Conservation (phyloP, 2,329 filamentous ascomycete species). For the Paecilomyces formosus region DNA sequence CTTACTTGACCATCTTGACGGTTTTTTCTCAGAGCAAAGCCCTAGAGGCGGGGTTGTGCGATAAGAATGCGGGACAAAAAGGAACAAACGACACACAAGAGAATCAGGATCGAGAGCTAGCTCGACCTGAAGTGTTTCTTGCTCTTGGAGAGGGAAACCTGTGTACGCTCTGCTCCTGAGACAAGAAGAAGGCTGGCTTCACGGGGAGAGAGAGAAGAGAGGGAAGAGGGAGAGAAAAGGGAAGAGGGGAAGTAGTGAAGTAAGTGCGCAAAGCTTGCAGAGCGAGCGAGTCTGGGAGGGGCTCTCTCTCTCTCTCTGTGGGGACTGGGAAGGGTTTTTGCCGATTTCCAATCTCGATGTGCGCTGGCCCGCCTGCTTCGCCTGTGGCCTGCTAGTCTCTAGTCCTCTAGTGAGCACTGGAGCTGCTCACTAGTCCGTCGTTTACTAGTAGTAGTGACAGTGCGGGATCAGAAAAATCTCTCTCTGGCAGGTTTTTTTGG, state of each 20-base stretch:
- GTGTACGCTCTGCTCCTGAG: conserved; percentile 31
- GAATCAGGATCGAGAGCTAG: conserved; percentile 36
- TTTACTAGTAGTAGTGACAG: no score
- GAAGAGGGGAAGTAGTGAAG: conserved; percentile 10
- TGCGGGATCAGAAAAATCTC: no score
- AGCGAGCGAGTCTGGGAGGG: conserved; percentile 10
- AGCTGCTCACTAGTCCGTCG: no score
- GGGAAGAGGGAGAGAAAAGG: conserved; percentile 11
- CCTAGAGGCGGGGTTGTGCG: conserved; percentile 33
- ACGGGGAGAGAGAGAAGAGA: conserved; percentile 17
- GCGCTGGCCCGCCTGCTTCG: conserved; percentile 3
- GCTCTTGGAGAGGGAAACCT: conserved; percentile 21
- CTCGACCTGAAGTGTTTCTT: conserved; percentile 30
- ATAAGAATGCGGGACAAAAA: conserved; percentile 15
- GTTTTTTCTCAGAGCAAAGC: conserved; percentile 42
- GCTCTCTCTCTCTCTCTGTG: conserved; percentile 1
- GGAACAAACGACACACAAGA: conserved; percentile 29
- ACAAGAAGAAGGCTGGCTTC: conserved; percentile 16
- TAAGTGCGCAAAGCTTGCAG: not conserved
- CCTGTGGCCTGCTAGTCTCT: not conserved
- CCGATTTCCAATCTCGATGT: conserved; percentile 22
- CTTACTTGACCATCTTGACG: conserved; percentile 99
- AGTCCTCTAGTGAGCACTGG: not conserved
- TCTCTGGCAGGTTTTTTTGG: no score
- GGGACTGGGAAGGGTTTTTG: conserved; percentile 15